Percentiles rank a stretch among this genome's conserved stretches.
Evolutionary conservation across 2,329 filamentous ascomycete genomes (phyloP).

Genomic region (Colletotrichum ledebouriae): DNA sequence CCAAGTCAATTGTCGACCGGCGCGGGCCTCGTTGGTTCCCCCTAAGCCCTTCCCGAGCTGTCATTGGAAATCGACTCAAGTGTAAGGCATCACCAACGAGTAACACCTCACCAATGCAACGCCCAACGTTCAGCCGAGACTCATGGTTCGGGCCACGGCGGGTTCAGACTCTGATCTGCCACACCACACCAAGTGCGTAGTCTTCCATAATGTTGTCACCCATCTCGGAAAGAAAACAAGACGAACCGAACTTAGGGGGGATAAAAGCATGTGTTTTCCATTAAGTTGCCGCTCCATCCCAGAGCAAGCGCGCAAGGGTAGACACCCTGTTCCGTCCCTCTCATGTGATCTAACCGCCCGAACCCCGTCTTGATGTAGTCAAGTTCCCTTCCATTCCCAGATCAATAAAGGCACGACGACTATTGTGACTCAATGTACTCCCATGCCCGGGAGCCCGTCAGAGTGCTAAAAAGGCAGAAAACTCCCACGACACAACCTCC

Average conservation of each 20-base stretch:
- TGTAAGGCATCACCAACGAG: no score
- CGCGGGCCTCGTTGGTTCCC: no score
- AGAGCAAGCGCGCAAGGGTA: slow-evolving; percentile 28
- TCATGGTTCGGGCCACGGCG: slow-evolving; percentile 4
- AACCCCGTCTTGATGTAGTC: slow-evolving; percentile 32
- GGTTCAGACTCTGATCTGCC: neutral
- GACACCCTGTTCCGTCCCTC: slow-evolving; percentile 27
- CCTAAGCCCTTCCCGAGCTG: no score
- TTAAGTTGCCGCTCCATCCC: slow-evolving; percentile 30
- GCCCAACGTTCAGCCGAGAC: neutral
- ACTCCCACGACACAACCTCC: slow-evolving; percentile 35
- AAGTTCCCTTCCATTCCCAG: slow-evolving; percentile 35
- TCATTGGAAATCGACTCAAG: no score
- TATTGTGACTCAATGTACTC: slow-evolving; percentile 27
- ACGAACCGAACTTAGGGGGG: slow-evolving; percentile 21
- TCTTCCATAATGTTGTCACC: neutral
- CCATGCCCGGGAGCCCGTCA: neutral
- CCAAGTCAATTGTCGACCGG: no score
- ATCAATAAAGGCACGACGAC: slow-evolving; percentile 17
- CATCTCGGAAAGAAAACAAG: neutral
- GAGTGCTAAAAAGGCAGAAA: slow-evolving; percentile 25
- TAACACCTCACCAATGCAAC: slow-evolving; percentile 12
- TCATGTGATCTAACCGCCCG: slow-evolving; percentile 33
- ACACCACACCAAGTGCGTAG: neutral
- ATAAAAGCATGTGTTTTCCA: slow-evolving; percentile 32